Evolutionary conservation across 2,329 filamentous ascomycete genomes (phyloP), one percentile per base, ranked within the genome.

Genomic region (Colletotrichum melonis): DNA sequence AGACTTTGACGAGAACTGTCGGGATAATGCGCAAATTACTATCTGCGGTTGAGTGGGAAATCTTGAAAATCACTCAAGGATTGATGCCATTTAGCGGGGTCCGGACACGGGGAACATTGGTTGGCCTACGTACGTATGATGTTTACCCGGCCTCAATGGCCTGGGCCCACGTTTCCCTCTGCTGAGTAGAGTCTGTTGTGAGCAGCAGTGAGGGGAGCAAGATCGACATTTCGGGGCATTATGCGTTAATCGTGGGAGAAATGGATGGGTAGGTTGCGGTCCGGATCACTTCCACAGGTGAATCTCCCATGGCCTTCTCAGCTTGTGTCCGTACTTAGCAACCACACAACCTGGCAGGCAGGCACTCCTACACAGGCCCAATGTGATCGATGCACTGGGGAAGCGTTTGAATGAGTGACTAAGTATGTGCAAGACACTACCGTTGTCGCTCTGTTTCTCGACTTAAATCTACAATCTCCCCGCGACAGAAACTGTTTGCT

Each of bases 11-110:
- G 42, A 54, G 22, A 58, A 32, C 26, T 26, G 32, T 63, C 46
- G 68, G 30, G 55, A 54, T 24, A n/a, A 60, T 30, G 9, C 19
- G 26, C 42, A 70, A 67, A 32, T 42, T 67, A 35, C 42, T 30
- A 16, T 16, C 52, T 35, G 60, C 30, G 1, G 30, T 35, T 26
- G 30, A 24, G 12, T 38, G n/a, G 30, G 5, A 38, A 49, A 55
- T 26, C 12, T 28, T 49, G 8, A 26, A 22, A 54, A 35, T 63
- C 12, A 3, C n/a, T 2, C 42, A 24, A 32, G 42, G 26, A 32
- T 8, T 24, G 38, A 14, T 46, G 38, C n/a, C 60, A 19, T 11
- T 11, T 22, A 22, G 12, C 22, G 35, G 30, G 22, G 35, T 11
- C 19, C 12, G 22, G 35, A 7, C 24, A 60, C 6, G 35, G 32